Base-by-base conservation (phyloP, 331 rosid species). In the Acacia concinna region DNA sequence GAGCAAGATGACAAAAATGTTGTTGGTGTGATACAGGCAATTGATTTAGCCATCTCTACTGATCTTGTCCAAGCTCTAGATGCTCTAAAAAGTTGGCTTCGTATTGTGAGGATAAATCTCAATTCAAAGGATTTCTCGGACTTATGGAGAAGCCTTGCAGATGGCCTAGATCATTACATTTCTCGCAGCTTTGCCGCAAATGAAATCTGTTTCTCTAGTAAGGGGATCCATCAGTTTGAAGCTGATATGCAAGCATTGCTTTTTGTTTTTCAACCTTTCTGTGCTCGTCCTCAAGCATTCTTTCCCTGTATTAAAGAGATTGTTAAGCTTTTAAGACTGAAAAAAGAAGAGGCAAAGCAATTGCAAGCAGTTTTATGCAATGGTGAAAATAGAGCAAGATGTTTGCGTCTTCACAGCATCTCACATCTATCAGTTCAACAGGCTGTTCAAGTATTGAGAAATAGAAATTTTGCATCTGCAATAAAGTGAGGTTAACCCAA, bases 281-380 rank as follows among this genome's bases (percentile, higher is more conserved):
- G 97, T 83, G 84, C 84, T 71, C 87, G 93, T 59, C 97, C 97
- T 3, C 89, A 81, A 75, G 93, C 97, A 34, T 92, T 90, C 84
- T 92, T 87, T 47, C 93, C 94, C 38, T 71, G 81, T 78, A 84
- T 86, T 35, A 79, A 57, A 80, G 90, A 85, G 77, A 87, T 69
- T 51, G 76, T 90, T 83, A 84, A 84, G 81, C 88, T 87, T 67
- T 81, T 92, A 74, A 81, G 79, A 81, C 77, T 82, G 83, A 81
- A 83, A 60, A 82, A 31, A 25, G 87, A 79, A 80, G 87, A 85
- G 86, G 90, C 62, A 71, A 84, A 82, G 79, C 85, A 27, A 64
- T 62, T 85, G 80, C 91, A 83, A 72, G 77, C 71, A 30, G 46
- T 74, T 43, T 77, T 84, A 23, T 74, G 69, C 71, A 69, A 46